Evolutionary conservation across 805 yeast genomes (phyloP).

Genomic region (Starmera caribaea): DNA sequence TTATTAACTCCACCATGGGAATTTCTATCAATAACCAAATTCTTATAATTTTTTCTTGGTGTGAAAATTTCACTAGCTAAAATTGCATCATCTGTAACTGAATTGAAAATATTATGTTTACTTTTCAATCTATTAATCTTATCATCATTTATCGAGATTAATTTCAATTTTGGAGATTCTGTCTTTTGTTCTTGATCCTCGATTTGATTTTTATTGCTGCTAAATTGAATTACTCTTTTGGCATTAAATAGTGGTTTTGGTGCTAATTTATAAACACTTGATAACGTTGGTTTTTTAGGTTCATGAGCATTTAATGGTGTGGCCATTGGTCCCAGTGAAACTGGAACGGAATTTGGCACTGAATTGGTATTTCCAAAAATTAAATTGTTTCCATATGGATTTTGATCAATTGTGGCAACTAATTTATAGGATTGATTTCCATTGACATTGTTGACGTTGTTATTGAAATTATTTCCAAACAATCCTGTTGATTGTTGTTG

Average conservation of each 20-base stretch:
- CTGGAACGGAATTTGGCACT: constrained; percentile 26
- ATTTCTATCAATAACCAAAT: constrained; percentile 41
- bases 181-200: background rate
- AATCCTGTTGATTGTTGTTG: constrained; percentile 25
- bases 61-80: constrained; percentile 63
- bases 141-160: constrained; percentile 1
- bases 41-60: constrained; percentile 45
- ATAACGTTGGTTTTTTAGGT: constrained; percentile 52
- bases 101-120: constrained; percentile 25
- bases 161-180: constrained; percentile 1
- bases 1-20: background rate
- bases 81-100: constrained; percentile 56
- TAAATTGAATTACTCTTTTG: background rate
- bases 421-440: constrained; percentile 17
- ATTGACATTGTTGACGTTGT: constrained; percentile 15
- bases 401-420: constrained; percentile 28
- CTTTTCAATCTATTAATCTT: constrained; percentile 2
- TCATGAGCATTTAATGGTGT: constrained; percentile 35
- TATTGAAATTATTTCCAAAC: constrained; percentile 25
- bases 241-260: constrained; percentile 50
- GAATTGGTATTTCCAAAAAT: constrained; percentile 38
- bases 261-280: constrained; percentile 51
- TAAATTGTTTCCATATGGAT: constrained; percentile 78
- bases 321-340: constrained; percentile 32
- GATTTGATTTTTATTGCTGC: background rate